phyloP scores from a whole-genome alignment of 2,329 filamentous ascomycete genomes.

The Fusarium verrucosum region DNA sequence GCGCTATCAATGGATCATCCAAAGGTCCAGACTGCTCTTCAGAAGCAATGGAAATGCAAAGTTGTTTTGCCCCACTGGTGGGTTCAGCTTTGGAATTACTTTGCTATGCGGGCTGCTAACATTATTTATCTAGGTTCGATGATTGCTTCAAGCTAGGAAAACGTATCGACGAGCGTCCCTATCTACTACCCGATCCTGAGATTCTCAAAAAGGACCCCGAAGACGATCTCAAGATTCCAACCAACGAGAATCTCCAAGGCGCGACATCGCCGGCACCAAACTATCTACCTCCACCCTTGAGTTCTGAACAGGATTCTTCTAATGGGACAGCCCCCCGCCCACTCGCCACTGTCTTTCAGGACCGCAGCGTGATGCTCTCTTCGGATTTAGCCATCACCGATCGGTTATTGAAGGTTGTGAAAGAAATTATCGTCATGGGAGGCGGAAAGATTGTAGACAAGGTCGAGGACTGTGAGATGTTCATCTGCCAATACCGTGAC shows the following conservation, averaged over 20 bases:
- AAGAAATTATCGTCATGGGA: conserved; percentile 74
- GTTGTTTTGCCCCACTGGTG: conserved; percentile 95
- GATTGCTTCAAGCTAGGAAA: conserved; percentile 94
- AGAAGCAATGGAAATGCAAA: conserved; percentile 76
- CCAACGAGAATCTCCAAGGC: conserved; percentile 71
- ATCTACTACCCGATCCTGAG: conserved; percentile 85
- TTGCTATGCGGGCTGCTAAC: background rate
- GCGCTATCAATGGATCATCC: conserved; percentile 79
- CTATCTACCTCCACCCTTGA: conserved; percentile 52
- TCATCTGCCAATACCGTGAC: conserved; percentile 87
- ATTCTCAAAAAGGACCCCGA: conserved; percentile 71
- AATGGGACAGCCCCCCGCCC: conserved; percentile 55
- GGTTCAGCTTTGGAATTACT: conserved; percentile 34
- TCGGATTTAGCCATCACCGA: conserved; percentile 75
- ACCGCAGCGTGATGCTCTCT: conserved; percentile 80
- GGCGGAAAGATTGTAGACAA: conserved; percentile 74
- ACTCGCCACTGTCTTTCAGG: conserved; percentile 77
- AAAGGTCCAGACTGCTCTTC: conserved; percentile 70
- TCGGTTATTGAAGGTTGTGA: conserved; percentile 73
- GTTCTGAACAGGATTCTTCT: conserved; percentile 39
- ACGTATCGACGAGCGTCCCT: conserved; percentile 88
- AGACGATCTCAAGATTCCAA: conserved; percentile 64
- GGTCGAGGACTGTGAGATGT: conserved; percentile 79
- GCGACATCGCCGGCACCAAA: conserved; percentile 65
- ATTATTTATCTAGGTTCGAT: conserved; percentile 77